Percentiles rank a stretch among this genome's conserved stretches.
These are phyloP conservation scores for Linum tenue DNA, from an alignment of 345 rosid species.

Conservation along the genomic window DNA sequence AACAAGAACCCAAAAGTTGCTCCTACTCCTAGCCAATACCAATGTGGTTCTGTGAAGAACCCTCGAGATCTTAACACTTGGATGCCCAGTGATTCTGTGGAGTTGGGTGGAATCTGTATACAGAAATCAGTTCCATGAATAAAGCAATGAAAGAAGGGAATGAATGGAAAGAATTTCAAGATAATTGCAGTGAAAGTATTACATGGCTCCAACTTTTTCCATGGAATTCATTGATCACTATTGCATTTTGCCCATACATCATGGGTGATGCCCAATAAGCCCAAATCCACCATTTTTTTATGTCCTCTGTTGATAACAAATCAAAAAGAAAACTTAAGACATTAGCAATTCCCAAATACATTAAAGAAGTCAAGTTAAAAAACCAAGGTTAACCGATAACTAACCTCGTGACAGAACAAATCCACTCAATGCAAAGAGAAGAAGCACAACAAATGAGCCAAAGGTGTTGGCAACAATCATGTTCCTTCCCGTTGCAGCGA, in stretches of 20 bases:
- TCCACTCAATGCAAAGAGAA: not conserved
- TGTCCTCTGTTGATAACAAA: not conserved
- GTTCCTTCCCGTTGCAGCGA: slow-evolving; percentile 2
- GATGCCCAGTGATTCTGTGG: not conserved
- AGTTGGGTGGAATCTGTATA: not conserved
- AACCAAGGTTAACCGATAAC: not conserved
- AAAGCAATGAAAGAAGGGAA: not conserved
- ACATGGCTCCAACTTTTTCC: not conserved
- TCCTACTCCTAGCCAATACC: slow-evolving; percentile 6
- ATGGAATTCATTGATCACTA: not conserved
- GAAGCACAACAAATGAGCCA: slow-evolving; percentile 1
- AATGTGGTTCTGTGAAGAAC: slow-evolving; percentile 2
- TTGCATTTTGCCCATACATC: slow-evolving; percentile 2
- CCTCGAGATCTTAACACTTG: slow-evolving; percentile 2
- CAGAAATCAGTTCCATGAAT: not conserved
- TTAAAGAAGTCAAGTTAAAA: not conserved
- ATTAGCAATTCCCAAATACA: no score
- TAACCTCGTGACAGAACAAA: not conserved
- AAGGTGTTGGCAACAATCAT: slow-evolving; percentile 3
- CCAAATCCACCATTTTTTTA: slow-evolving; percentile 7
- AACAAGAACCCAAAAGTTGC: not conserved
- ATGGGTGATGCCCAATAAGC: slow-evolving; percentile 1
- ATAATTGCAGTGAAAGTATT: not conserved
- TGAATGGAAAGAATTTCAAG: no score
- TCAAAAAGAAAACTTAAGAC: not conserved